Conservation (phyloP, 2,329 filamentous ascomycete species). For the Sporothrix inflata region DNA sequence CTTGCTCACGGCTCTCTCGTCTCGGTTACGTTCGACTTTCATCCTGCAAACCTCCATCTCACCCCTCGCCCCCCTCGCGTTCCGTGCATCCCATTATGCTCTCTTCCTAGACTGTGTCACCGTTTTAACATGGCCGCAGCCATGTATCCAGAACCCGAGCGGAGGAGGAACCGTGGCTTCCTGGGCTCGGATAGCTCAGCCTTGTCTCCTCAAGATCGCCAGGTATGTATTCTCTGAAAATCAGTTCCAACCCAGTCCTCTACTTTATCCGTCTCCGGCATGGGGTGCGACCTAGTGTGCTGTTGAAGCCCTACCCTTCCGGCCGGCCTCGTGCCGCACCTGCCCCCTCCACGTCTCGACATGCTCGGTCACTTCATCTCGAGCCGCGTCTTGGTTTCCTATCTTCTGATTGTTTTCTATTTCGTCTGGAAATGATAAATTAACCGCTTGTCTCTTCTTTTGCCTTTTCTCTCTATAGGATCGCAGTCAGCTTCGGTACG, state of each 20-base stretch:
- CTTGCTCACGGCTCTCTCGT: neutral
- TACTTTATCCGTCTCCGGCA: neutral
- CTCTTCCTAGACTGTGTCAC: neutral
- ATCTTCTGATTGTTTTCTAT: neutral
- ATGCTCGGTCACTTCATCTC: neutral
- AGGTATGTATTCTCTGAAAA: slow-evolving; percentile 43
- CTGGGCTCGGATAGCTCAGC: slow-evolving; percentile 56
- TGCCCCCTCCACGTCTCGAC: neutral
- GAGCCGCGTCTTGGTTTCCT: neutral
- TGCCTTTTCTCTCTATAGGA: slow-evolving; percentile 43
- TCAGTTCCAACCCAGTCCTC: neutral
- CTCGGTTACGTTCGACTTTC: neutral
- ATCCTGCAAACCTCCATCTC: too few species aligned
- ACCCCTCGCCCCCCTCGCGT: neutral
- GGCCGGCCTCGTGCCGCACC: neutral
- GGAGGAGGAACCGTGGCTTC: slow-evolving; percentile 53
- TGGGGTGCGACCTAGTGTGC: neutral
- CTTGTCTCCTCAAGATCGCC: slow-evolving; percentile 52
- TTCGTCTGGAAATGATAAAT: neutral
- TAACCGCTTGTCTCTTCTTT: slow-evolving; percentile 2
- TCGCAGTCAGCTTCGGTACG: slow-evolving; percentile 55
- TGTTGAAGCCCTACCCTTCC: neutral
- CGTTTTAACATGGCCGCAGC: slow-evolving; percentile 28
- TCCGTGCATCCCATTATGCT: slow-evolving; percentile 1
- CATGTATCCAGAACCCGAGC: slow-evolving; percentile 44